Evolutionary conservation across 768 basidiomycete species (phyloP).

Genomic region (Leccinum disarticulatum): DNA sequence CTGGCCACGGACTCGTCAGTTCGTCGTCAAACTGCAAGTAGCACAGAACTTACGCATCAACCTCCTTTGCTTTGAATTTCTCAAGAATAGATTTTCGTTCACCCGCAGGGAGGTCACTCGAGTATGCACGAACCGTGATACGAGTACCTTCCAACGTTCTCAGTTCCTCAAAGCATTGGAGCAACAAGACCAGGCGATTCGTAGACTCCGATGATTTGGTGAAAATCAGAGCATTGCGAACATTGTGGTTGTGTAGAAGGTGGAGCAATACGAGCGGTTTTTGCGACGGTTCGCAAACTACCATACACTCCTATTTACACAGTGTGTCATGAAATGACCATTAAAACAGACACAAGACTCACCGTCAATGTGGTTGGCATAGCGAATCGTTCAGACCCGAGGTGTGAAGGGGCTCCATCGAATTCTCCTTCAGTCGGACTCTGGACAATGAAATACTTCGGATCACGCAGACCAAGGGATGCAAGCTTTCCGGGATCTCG

Average conservation of each 20-base stretch:
- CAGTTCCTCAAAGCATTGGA: constrained; percentile 76
- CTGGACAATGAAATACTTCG: constrained; percentile 89
- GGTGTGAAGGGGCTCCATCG: constrained; percentile 44
- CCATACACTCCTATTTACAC: constrained; percentile 73
- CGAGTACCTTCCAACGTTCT: constrained; percentile 21
- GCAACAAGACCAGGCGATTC: constrained; percentile 72
- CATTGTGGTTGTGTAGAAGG: constrained; percentile 61
- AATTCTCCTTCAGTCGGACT: constrained; percentile 38
- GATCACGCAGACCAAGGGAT: constrained; percentile 70
- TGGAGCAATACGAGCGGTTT: constrained; percentile 92
- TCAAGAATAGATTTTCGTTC: constrained; percentile 80
- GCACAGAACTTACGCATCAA: constrained; percentile 67
- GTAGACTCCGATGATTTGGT: constrained; percentile 97
- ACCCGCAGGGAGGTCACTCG: constrained; percentile 72
- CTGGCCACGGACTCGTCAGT: constrained; percentile 40
- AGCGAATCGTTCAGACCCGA: constrained; percentile 73
- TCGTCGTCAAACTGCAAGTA: neutral
- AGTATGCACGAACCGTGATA: constrained; percentile 69
- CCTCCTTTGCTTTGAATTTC: constrained; percentile 75
- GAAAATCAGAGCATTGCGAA: constrained; percentile 83
- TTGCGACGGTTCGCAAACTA: constrained; percentile 70
- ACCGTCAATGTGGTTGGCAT: constrained; percentile 81
- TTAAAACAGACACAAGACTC: constrained; percentile 19
- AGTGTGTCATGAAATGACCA: neutral
- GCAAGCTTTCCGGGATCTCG: constrained; percentile 92